Conservation (phyloP, 257 asterid species). For the Ligustrum vulgare region DNA sequence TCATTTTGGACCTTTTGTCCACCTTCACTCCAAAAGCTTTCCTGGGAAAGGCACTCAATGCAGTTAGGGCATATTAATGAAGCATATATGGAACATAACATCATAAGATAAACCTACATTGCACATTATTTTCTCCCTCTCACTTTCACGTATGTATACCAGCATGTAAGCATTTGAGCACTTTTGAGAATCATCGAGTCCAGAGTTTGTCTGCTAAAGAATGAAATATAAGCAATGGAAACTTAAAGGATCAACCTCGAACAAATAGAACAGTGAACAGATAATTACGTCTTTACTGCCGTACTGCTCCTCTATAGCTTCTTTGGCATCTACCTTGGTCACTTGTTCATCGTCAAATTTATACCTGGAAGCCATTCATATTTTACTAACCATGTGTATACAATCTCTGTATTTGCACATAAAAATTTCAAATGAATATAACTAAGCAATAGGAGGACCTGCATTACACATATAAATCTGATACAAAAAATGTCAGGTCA, state of each 20-base stretch:
- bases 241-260: constrained; percentile 12
- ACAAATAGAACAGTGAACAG: constrained; percentile 15
- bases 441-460: neutral
- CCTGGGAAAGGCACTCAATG: constrained; percentile 26
- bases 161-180: constrained; percentile 59
- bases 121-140: constrained; percentile 50
- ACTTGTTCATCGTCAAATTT: constrained; percentile 70
- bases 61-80: neutral
- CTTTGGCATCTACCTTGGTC: constrained; percentile 56
- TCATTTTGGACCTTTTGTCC: constrained; percentile 53
- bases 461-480: neutral
- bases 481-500: neutral
- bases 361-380: constrained; percentile 43
- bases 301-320: constrained; percentile 54
- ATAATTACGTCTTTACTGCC: constrained; percentile 57
- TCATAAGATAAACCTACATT: constrained; percentile 29
- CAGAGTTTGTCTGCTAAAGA: constrained; percentile 39
- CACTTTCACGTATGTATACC: constrained; percentile 57
- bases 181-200: constrained; percentile 41
- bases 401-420: neutral
- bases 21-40: constrained; percentile 52
- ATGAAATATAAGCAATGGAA: neutral
- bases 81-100: constrained; percentile 5
- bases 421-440: neutral
- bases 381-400: neutral